Base-by-base conservation (phyloP, 352 stramenopile species). In the Phytophthora sojae region DNA sequence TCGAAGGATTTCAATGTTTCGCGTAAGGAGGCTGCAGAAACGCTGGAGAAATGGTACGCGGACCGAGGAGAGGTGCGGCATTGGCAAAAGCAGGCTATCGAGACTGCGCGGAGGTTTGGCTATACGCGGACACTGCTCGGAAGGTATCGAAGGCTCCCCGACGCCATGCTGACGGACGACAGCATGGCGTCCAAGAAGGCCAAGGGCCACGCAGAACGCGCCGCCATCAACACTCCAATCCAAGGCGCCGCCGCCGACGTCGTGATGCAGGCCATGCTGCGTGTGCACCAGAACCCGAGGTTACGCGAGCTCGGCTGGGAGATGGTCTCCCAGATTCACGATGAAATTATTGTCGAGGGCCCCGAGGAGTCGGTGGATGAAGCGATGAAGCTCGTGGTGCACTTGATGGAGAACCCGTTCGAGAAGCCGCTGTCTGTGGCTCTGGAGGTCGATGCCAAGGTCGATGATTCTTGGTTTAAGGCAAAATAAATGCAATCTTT, bases 181-280 rank as follows among this genome's bases (percentile, higher is more conserved):
- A 83, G 77, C 39, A 79, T 95, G 19, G 73, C 79, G 2, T 69
- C 78, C 29, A 92, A 90, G 60, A 93, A 93, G 61, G 80, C 88
- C 15, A 91, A 85, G 75, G 80, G 81, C 2, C 96, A 99, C 60
- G 94, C 89, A 15, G 85, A 98, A 61, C 88, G 98, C 21, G 98
- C 97, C 1, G 98, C 97, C 17, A 99, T 99, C 78, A 99, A 99
- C 78, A 99, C 98, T n/a, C 98, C 98, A 15, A 99, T 99, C 61
- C 91, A 97, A 58, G 98, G 98, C 25, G 97, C 97, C 26, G 98
- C 98, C 3, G 98, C 98, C 0, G 98, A 99, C 69, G 93, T 99
- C 7, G 98, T 99, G 1, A 99, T 99, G 97, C 98, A 99, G 74
- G 98, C 97, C 4, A 99, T 99, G 98, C 89, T 99, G 30, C 98